Evolutionary conservation across 257 asterid species (phyloP), one percentile per base, ranked within the genome.

Genomic region (Plectranthus barbatus): DNA sequence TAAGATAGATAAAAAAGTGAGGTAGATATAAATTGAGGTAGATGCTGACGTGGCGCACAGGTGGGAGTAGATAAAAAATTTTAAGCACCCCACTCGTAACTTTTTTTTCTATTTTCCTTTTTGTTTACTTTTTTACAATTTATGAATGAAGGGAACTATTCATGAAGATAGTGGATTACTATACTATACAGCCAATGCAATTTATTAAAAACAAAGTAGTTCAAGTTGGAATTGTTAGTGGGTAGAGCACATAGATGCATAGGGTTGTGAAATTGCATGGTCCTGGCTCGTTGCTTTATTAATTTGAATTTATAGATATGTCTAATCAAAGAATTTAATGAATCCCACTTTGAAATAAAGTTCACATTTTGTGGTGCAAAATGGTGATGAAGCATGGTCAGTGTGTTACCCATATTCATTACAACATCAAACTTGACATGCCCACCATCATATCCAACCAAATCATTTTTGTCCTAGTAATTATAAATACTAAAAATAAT

Each of bases 301-400:
- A 37, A 13, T 36, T 20, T 13, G n/a, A n/a, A 17, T 5, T n/a
- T 18, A 29, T 9, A 13, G 2, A 65, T 49, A 13, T 21, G 59
- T 58, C 63, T 51, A 51, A 65, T 66, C 62, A 52, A 14, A n/a
- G 10, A 5, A 56, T 17, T 26, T 15, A 41, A 31, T 56, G n/a
- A 45, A 37, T 9, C 20, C 58, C 71, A 71, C 50, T 48, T 63
- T 14, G 33, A 17, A n/a, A 62, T n/a, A n/a, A 66, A 63, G 66
- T 24, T 48, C 42, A 72, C 68, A 50, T 20, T 66, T 36, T 59
- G 73, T 72, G 77, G 77, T 66, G 73, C 33, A 46, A 59, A 66
- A 58, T 72, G 69, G 46, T 39, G 63, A 59, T 50, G 59, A 46
- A 0, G 57, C 18, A 24, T 24, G 58, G 47, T 11, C 51, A 44